Evolutionary conservation across 257 asterid genomes (phyloP).

Genomic region (Verbascum thapsus): DNA sequence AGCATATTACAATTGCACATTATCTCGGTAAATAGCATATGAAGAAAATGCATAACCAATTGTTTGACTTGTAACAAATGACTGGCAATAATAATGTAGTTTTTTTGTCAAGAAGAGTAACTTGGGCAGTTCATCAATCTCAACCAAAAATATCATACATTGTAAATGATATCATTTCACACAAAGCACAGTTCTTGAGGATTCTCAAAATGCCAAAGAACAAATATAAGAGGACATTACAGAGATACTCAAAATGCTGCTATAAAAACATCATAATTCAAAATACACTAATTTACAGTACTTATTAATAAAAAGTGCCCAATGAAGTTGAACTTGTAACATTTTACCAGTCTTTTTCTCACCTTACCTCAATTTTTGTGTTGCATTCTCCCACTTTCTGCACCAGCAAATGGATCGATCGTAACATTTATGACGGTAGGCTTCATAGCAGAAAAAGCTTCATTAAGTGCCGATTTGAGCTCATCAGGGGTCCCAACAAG

Average conservation of each 20-base stretch:
- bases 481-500: conserved; percentile 79
- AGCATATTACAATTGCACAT: too few relatives aligned
- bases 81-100: too few relatives aligned
- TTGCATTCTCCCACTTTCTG: conserved; percentile 89
- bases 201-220: not conserved
- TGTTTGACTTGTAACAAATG: too few relatives aligned
- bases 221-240: conserved; percentile 4
- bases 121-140: too few relatives aligned
- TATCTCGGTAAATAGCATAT: too few relatives aligned
- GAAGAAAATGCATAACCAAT: too few relatives aligned
- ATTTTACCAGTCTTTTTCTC: not conserved
- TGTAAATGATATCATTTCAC: not conserved
- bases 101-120: too few relatives aligned
- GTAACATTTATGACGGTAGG: conserved; percentile 82
- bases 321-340: conserved; percentile 3
- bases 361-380: conserved; percentile 73
- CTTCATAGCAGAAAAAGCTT: conserved; percentile 69
- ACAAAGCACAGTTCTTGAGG: not conserved
- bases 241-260: not conserved
- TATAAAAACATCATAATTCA: not conserved
- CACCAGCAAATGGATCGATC: conserved; percentile 86
- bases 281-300: conserved; percentile 1
- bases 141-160: too few relatives aligned
- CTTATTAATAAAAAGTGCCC: not conserved
- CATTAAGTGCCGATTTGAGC: conserved; percentile 68